Conservation (phyloP, 2,329 filamentous ascomycete species). For the Pseudogymnoascus destructans region DNA sequence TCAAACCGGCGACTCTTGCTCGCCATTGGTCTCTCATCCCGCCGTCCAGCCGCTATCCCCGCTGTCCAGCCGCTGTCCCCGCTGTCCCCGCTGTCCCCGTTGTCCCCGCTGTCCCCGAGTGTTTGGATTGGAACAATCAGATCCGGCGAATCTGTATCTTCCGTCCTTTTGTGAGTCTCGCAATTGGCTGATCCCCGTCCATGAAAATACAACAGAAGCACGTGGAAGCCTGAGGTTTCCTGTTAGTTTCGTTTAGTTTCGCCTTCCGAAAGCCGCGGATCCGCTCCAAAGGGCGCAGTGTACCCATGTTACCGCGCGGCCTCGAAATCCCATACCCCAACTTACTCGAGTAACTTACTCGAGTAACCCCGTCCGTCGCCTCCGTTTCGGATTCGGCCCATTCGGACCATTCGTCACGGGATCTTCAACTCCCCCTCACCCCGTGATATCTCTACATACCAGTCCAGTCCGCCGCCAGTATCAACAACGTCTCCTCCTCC, state of each 20-base stretch:
- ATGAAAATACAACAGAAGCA: neutral
- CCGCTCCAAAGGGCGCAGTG: neutral
- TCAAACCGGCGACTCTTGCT: neutral
- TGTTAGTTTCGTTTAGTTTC: neutral
- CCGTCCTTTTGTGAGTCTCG: neutral
- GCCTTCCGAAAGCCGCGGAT: neutral
- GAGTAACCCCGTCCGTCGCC: neutral
- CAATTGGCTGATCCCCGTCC: neutral
- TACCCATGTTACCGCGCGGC: no score
- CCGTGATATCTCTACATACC: neutral
- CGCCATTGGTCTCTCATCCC: neutral
- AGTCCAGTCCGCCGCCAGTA: neutral
- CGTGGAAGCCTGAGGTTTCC: neutral
- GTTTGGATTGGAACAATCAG: no score
- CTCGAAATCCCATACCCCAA: neutral
- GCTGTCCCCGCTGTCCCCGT: no score
- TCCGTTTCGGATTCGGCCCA: no score
- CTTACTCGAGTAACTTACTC: no score
- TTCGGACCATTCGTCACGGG: no score
- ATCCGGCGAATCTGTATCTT: neutral
- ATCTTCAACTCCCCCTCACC: neutral
- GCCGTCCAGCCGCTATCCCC: no score
- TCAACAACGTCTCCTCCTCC: neutral
- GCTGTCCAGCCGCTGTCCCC: no score
- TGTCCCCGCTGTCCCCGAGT: no score